phyloP scores from a whole-genome alignment of 2,329 filamentous ascomycete genomes.

The Trichoderma asperellum region DNA sequence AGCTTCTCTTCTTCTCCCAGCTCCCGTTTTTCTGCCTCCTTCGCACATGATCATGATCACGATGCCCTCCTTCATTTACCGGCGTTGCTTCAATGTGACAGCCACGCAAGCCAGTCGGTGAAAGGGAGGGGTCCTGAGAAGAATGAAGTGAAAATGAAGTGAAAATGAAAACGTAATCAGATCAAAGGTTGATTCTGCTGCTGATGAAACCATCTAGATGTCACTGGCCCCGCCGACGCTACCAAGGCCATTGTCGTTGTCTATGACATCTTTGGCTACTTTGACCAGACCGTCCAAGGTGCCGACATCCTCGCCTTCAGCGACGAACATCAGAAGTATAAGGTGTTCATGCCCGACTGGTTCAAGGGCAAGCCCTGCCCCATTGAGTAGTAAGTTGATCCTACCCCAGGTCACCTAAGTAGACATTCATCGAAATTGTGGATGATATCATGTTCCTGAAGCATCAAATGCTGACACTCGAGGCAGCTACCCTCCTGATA shows the following conservation, averaged over 20 bases:
- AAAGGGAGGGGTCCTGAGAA: no score
- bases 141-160: neutral
- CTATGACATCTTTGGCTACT: constrained; percentile 73
- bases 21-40: neutral
- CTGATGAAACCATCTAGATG: constrained; percentile 41
- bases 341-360: constrained; percentile 90
- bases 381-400: constrained; percentile 51
- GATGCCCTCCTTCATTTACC: no score
- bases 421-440: neutral
- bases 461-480: neutral
- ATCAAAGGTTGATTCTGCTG: neutral
- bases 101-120: no score
- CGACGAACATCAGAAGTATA: constrained; percentile 68
- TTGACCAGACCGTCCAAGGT: constrained; percentile 70
- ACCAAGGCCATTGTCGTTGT: constrained; percentile 64
- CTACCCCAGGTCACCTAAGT: neutral
- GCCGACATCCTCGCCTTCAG: constrained; percentile 66
- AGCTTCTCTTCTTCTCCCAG: neutral
- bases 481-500: constrained; percentile 64
- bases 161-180: neutral
- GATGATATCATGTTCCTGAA: neutral
- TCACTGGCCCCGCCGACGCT: constrained; percentile 52
- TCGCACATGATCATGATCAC: neutral
- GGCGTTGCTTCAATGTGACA: no score
- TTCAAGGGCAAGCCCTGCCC: constrained; percentile 73